Conservation (phyloP, 805 yeast genomes). For the Pichia sporocuriosa region DNA sequence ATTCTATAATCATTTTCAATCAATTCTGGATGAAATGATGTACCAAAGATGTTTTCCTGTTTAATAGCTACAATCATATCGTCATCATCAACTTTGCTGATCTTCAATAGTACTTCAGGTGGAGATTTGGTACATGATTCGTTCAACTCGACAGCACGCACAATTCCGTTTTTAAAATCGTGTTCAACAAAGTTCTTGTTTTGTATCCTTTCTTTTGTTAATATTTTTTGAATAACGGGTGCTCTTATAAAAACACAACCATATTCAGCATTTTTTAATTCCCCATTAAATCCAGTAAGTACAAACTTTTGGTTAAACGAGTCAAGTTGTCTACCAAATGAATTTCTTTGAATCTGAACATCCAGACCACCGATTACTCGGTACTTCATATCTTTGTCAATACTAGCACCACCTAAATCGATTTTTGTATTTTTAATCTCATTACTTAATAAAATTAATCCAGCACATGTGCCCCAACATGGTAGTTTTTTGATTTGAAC, state of each 20-base stretch:
- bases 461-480: constrained; percentile 87
- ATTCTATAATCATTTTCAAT: constrained; percentile 45
- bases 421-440: constrained; percentile 45
- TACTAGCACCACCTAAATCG: constrained; percentile 23
- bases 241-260: constrained; percentile 65
- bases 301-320: constrained; percentile 40
- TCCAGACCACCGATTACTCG: constrained; percentile 57
- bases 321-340: constrained; percentile 72
- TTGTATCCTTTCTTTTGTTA: not conserved
- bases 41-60: constrained; percentile 62
- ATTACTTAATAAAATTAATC: constrained; percentile 59
- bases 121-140: constrained; percentile 10
- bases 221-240: constrained; percentile 45
- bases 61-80: constrained; percentile 62
- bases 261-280: constrained; percentile 5
- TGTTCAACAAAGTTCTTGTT: not conserved
- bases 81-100: constrained; percentile 29
- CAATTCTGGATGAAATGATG: constrained; percentile 78
- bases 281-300: constrained; percentile 17
- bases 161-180: not conserved
- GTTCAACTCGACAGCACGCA: constrained; percentile 7
- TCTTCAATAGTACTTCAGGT: constrained; percentile 31
- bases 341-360: constrained; percentile 60
- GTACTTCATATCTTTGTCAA: constrained; percentile 21
- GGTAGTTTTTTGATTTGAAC: constrained; percentile 44